Evolutionary conservation across 768 basidiomycete species (phyloP).

Genomic region (Tylopilus sp.): DNA sequence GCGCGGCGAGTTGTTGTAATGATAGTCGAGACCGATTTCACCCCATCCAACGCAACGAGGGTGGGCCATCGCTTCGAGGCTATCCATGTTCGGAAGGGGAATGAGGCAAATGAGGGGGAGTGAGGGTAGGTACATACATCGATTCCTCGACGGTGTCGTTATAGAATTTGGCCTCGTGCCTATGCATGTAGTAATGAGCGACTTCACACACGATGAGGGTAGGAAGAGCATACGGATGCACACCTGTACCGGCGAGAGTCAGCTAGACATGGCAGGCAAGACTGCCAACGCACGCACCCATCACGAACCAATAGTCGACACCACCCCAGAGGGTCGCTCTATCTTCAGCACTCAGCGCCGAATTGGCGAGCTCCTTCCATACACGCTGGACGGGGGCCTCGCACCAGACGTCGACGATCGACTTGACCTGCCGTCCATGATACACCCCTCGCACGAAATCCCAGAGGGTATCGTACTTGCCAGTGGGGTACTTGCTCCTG

Average conservation of each 20-base stretch:
- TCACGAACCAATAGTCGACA: constrained; percentile 78
- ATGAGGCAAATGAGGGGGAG: neutral
- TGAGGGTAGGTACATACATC: constrained; percentile 50
- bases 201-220: neutral
- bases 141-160: constrained; percentile 63
- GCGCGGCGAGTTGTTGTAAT: constrained; percentile 76
- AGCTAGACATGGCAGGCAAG: too few species aligned
- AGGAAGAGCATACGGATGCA: constrained; percentile 59
- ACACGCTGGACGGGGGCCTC: constrained; percentile 62
- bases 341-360: constrained; percentile 51
- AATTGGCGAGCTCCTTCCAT: constrained; percentile 75
- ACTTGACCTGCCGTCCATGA: constrained; percentile 50
- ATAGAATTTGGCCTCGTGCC: constrained; percentile 72
- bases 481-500: constrained; percentile 55
- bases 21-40: constrained; percentile 85
- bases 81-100: constrained; percentile 22
- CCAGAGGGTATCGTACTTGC: constrained; percentile 51
- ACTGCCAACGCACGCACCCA: constrained; percentile 44
- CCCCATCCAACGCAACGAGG: constrained; percentile 86
- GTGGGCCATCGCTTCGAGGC: constrained; percentile 72
- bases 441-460: constrained; percentile 70
- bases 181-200: constrained; percentile 18
- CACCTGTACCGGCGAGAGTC: constrained; percentile 39
- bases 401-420: constrained; percentile 87
- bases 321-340: constrained; percentile 57